Evolutionary conservation across 306 rosid genomes (phyloP), one percentile per base, ranked within the genome.

Genomic region (Ochetophila trinervis): DNA sequence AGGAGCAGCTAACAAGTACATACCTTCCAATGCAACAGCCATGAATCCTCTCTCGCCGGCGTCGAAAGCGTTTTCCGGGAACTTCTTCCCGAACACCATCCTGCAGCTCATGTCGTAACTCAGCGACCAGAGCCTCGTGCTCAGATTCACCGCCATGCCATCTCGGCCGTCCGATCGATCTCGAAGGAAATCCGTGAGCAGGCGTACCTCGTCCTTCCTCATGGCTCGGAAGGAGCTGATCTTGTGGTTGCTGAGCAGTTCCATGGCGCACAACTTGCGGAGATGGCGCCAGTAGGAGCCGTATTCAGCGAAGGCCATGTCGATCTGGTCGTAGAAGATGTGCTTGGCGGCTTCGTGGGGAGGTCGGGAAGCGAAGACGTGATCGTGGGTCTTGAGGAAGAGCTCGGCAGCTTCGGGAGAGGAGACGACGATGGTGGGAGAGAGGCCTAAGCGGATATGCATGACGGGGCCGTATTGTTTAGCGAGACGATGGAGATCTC

Each of bases 271-370:
- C 85, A 88, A 79, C 67, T 86, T 86, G 0, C 96, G 83, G 48
- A 79, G 52, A 73, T 83, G 76, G 13, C 91, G 89, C 96, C 96
- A 88, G 48, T 88, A 88, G 8, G 91, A 27, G 19, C 96, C 91
- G 9, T 86, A 88, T 15, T 52, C 44, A 14, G 67, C 63, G 13
- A 82, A 84, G 42, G 20, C 40, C 22, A 91, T 4, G 76, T n/a
- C 60, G 51, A 66, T 77, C 14, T 86, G 94, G 4, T 44, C 89
- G 44, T 77, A 89, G 10, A 74, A 18, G 0, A 88, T 73, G 75
- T 62, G 1, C 62, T 80, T 82, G n/a, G 78, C 21, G 14, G 84
- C 80, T 53, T 70, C 71, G 22, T 1, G n/a, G 4, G 76, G 78
- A 32, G 92, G 95, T 55, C 91, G 75, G 32, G 81, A 80, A 0